Percentiles rank a stretch among this genome's conserved stretches.
Conservation (phyloP, 2,329 filamentous ascomycete genomes). For the Albophoma yamanashiensis region DNA sequence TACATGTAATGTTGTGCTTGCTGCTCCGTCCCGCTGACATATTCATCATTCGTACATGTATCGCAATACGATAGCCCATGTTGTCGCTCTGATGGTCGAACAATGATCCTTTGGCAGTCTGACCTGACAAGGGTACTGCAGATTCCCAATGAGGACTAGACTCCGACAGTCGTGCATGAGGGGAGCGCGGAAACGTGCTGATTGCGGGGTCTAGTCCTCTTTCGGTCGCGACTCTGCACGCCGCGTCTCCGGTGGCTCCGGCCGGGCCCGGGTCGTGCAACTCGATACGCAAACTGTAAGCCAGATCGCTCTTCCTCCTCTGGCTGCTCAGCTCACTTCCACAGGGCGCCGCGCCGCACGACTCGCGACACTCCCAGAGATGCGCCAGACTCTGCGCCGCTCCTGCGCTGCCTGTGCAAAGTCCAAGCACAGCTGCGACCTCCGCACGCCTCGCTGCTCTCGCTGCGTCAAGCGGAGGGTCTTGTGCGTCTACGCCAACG, state of each 20-base stretch:
- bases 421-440: constrained; percentile 44
- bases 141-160: constrained; percentile 15
- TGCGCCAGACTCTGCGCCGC: constrained; percentile 45
- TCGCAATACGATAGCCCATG: too few relatives aligned
- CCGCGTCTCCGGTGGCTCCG: neutral
- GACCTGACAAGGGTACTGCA: neutral
- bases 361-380: constrained; percentile 12
- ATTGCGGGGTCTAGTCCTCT: constrained; percentile 19
- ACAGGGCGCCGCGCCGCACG: neutral
- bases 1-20: neutral
- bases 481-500: constrained; percentile 41
- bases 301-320: neutral
- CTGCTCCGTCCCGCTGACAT: too few relatives aligned
- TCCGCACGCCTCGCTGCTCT: constrained; percentile 41
- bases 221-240: constrained; percentile 4
- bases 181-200: neutral
- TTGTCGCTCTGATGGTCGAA: neutral
- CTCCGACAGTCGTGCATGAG: constrained; percentile 13
- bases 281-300: too few relatives aligned
- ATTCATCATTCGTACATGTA: too few relatives aligned
- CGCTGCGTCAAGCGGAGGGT: constrained; percentile 39
- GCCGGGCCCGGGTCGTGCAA: neutral
- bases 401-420: constrained; percentile 46
- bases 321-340: neutral
- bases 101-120: neutral